phyloP scores from a whole-genome alignment of 2,329 filamentous ascomycete genomes.

The Hymenotorrendiella dingleyae region DNA sequence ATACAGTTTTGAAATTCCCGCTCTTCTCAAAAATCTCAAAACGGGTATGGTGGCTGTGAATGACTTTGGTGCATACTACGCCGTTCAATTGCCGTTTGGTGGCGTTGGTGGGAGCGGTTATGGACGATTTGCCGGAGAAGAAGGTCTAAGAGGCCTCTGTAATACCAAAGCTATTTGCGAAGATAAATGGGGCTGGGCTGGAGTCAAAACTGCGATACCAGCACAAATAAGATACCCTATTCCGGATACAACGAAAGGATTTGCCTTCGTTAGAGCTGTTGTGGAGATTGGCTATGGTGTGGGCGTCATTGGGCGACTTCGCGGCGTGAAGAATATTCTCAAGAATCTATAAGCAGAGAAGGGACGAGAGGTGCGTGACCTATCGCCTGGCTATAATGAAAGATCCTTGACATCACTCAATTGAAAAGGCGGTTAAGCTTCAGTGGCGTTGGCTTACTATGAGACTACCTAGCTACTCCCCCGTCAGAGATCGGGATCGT shows the following conservation, averaged over 20 bases:
- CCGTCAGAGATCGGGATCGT: no score
- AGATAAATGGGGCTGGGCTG: constrained; percentile 60
- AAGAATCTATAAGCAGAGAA: constrained; percentile 22
- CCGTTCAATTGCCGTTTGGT: constrained; percentile 90
- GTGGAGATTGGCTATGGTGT: constrained; percentile 56
- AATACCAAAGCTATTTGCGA: constrained; percentile 83
- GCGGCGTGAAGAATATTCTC: constrained; percentile 28
- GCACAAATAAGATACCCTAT: constrained; percentile 78
- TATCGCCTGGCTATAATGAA: no score
- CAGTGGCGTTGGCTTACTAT: no score
- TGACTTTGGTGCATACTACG: constrained; percentile 91
- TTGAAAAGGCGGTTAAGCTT: no score
- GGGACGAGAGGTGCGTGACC: neutral
- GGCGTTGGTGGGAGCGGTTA: constrained; percentile 77
- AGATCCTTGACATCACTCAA: no score
- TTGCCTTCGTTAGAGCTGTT: constrained; percentile 57
- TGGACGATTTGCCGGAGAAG: constrained; percentile 85
- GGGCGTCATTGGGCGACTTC: constrained; percentile 22
- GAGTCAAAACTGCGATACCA: constrained; percentile 72
- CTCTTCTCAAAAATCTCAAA: constrained; percentile 62
- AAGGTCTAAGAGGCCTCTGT: constrained; percentile 78
- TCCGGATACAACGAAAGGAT: constrained; percentile 53
- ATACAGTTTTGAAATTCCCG: constrained; percentile 54
- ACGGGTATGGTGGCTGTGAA: constrained; percentile 93
- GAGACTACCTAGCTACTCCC: no score